A percentile compares a stretch with the other conserved stretches of the same genome.
phyloP scores from a whole-genome alignment of 306 rosid genomes.

The Vigna nakashimae region DNA sequence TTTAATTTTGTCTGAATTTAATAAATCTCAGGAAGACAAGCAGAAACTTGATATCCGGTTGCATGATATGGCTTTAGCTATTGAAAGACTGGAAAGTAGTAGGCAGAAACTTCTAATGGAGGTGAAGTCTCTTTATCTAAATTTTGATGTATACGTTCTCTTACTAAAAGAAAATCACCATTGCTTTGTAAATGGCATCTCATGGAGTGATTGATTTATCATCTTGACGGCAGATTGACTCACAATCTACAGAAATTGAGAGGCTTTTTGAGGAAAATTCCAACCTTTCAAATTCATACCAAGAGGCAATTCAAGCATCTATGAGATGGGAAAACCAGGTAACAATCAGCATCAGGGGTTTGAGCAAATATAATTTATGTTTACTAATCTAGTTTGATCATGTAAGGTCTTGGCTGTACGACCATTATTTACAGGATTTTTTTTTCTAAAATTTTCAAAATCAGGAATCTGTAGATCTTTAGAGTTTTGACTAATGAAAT shows the following conservation, averaged over 20 bases:
- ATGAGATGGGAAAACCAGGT: slow-evolving; percentile 91
- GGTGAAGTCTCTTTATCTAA: slow-evolving; percentile 52
- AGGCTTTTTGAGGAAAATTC: slow-evolving; percentile 94
- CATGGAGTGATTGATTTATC: slow-evolving; percentile 38
- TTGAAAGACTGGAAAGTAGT: slow-evolving; percentile 91
- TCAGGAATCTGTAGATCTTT: slow-evolving; percentile 13
- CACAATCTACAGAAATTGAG: slow-evolving; percentile 90
- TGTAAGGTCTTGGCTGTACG: slow-evolving; percentile 18
- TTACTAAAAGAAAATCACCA: neutral
- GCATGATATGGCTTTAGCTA: slow-evolving; percentile 93
- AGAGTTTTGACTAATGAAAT: neutral
- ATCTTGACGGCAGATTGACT: slow-evolving; percentile 74
- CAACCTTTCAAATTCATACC: slow-evolving; percentile 68
- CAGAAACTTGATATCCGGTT: slow-evolving; percentile 85
- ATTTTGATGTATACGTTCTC: slow-evolving; percentile 29
- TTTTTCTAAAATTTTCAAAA: slow-evolving; percentile 5
- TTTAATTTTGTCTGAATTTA: slow-evolving; percentile 14
- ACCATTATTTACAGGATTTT: slow-evolving; percentile 27
- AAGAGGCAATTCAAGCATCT: slow-evolving; percentile 65
- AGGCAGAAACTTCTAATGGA: slow-evolving; percentile 91
- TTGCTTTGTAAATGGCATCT: slow-evolving; percentile 40
- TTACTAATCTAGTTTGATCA: neutral
- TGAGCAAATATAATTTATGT: slow-evolving; percentile 37
- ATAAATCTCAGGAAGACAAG: slow-evolving; percentile 75
- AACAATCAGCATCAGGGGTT: slow-evolving; percentile 19